phyloP scores from a whole-genome alignment of 306 rosid species.

The Vigna unguiculata region DNA sequence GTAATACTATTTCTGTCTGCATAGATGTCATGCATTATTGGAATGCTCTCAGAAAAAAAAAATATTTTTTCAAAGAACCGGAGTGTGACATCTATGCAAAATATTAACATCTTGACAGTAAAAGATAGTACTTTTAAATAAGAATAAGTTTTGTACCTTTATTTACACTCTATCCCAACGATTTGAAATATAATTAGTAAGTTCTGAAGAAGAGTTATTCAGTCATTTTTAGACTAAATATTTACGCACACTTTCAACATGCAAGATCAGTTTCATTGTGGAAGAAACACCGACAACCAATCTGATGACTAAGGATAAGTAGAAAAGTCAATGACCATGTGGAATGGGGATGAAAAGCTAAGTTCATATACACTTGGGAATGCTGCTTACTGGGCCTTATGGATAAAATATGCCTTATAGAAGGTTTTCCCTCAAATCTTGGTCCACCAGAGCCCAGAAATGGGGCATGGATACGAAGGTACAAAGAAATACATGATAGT shows the following conservation, averaged over 20 bases:
- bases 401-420: conserved; percentile 18
- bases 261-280: conserved; percentile 28
- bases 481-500: conserved; percentile 19
- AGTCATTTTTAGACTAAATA: not conserved
- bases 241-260: not conserved
- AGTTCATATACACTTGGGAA: conserved; percentile 6
- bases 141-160: not conserved
- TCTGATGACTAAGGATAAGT: conserved; percentile 15
- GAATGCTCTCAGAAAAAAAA: not conserved
- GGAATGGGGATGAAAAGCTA: not conserved
- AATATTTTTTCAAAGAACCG: not conserved
- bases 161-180: not conserved
- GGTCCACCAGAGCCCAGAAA: conserved; percentile 41
- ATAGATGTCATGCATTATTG: not conserved
- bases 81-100: not conserved
- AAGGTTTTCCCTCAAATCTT: not conserved
- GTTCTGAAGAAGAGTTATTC: not conserved
- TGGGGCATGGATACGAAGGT: conserved; percentile 30
- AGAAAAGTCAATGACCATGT: conserved; percentile 12
- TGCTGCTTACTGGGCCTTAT: conserved; percentile 31
- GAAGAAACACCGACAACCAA: conserved; percentile 26
- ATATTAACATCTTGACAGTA: not conserved
- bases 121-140: not conserved
- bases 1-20: not conserved
- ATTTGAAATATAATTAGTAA: not conserved